These are phyloP conservation scores for Excoecaria cochinchinensis DNA, from an alignment of 345 rosid genomes.

Conservation along the genomic window DNA sequence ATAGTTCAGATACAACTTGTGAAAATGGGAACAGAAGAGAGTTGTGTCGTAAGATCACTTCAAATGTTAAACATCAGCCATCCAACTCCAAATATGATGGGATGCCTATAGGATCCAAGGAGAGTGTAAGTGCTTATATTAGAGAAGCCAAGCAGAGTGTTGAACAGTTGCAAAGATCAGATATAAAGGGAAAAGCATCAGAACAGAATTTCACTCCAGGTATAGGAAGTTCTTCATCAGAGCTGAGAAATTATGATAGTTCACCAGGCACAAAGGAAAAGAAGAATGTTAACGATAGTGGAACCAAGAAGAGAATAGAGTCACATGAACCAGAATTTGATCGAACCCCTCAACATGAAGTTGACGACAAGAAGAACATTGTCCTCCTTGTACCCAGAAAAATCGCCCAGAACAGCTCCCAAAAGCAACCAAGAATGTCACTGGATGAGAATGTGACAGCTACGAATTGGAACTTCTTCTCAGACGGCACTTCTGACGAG, in stretches of 20 bases:
- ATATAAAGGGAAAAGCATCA: slow-evolving; percentile 11
- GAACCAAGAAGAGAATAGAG: slow-evolving; percentile 33
- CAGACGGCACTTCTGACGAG: slow-evolving; percentile 34
- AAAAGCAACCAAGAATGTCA: slow-evolving; percentile 21
- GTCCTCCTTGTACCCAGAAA: slow-evolving; percentile 51
- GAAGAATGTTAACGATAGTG: slow-evolving; percentile 24
- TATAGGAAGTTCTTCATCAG: slow-evolving; percentile 29
- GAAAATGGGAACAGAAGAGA: slow-evolving; percentile 26
- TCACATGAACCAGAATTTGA: slow-evolving; percentile 25
- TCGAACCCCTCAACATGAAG: slow-evolving; percentile 28
- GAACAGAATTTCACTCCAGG: slow-evolving; percentile 28
- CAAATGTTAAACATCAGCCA: slow-evolving; percentile 19
- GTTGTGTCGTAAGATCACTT: slow-evolving; percentile 18
- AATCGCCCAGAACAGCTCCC: slow-evolving; percentile 25
- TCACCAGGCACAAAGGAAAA: slow-evolving; percentile 31
- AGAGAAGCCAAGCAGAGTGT: slow-evolving; percentile 20
- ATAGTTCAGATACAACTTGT: slow-evolving; percentile 9
- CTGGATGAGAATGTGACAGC: slow-evolving; percentile 30
- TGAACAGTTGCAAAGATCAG: slow-evolving; percentile 15
- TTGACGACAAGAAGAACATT: slow-evolving; percentile 37
- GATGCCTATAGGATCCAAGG: slow-evolving; percentile 13
- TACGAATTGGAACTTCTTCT: slow-evolving; percentile 27
- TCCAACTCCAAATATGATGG: slow-evolving; percentile 17
- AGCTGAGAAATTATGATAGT: slow-evolving; percentile 31
- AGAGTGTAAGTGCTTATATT: slow-evolving; percentile 17